phyloP scores from a whole-genome alignment of 305 asterid genomes.

The Fraxinus dipetala region DNA sequence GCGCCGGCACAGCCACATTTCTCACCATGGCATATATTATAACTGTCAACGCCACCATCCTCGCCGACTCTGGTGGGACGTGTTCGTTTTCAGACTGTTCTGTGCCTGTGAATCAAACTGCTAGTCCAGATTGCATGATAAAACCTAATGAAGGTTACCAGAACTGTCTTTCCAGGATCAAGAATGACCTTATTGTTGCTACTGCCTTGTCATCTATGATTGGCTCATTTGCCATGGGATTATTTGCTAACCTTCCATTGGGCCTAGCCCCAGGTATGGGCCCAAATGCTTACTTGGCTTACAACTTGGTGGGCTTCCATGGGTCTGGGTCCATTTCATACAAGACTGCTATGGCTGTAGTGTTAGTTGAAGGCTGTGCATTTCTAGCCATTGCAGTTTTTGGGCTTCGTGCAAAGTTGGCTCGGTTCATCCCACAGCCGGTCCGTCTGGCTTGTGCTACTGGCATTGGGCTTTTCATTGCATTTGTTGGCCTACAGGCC shows the following conservation, averaged over 20 bases:
- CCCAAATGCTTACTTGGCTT: conserved; percentile 63
- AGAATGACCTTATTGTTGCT: conserved; percentile 59
- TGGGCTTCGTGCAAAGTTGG: conserved; percentile 69
- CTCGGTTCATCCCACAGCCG: conserved; percentile 54
- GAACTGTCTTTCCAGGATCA: conserved; percentile 47
- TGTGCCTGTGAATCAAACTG: conserved; percentile 22
- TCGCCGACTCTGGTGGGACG: conserved; percentile 62
- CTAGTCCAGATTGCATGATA: conserved; percentile 38
- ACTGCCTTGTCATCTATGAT: conserved; percentile 65
- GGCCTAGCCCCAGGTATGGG: conserved; percentile 85
- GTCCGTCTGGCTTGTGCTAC: conserved; percentile 54
- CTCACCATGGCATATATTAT: conserved; percentile 78
- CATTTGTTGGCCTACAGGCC: conserved; percentile 64
- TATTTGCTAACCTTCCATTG: conserved; percentile 64
- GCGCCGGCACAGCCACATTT: conserved; percentile 71
- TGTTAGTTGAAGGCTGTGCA: conserved; percentile 54
- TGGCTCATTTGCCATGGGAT: conserved; percentile 67
- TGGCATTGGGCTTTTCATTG: conserved; percentile 69
- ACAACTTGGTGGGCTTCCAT: conserved; percentile 69
- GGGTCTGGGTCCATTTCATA: conserved; percentile 58
- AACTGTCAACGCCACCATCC: conserved; percentile 65
- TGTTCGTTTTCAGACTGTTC: conserved; percentile 50
- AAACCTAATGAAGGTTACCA: conserved; percentile 53
- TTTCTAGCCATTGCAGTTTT: conserved; percentile 51
- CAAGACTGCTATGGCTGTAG: conserved; percentile 62